Conservation (phyloP, 148 eudicot genomes). For the Rhododendron williamsianum region DNA sequence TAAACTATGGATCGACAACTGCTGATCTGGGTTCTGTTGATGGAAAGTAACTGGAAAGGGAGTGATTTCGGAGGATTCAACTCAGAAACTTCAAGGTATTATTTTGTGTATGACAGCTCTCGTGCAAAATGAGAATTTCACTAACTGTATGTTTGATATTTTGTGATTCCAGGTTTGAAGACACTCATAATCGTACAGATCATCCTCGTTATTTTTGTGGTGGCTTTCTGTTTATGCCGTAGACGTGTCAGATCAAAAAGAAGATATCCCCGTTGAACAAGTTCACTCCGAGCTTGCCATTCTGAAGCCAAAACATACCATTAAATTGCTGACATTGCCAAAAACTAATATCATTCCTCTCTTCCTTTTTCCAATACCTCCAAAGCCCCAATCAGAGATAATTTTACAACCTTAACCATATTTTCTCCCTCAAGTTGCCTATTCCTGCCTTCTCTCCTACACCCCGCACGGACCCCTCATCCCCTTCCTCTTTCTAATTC, state of each 20-base stretch:
- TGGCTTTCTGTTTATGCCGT: conserved; percentile 33
- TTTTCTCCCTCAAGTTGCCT: conserved; percentile 34
- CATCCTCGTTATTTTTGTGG: conserved; percentile 26
- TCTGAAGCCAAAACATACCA: conserved; percentile 35
- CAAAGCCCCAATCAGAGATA: conserved; percentile 39
- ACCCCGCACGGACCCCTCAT: conserved; percentile 37
- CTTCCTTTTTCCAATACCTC: conserved; percentile 21
- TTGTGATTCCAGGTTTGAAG: conserved; percentile 60
- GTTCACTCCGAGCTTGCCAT: neutral
- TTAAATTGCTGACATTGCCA: conserved; percentile 41
- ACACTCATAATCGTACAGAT: conserved; percentile 51
- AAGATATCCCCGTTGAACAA: conserved; percentile 26
- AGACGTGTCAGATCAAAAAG: conserved; percentile 44
- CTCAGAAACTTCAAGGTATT: conserved; percentile 53
- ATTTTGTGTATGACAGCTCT: neutral
- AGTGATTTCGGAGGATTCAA: conserved; percentile 35
- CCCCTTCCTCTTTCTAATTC: conserved; percentile 63
- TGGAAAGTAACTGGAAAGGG: conserved; percentile 25
- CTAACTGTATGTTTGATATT: conserved; percentile 6
- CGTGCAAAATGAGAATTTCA: neutral
- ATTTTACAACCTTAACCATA: conserved; percentile 68
- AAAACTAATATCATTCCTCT: conserved; percentile 53
- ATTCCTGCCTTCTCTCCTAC: conserved; percentile 55
- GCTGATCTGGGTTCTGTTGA: conserved; percentile 10
- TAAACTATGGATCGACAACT: conserved; percentile 29